Base-by-base conservation (phyloP, 2,329 filamentous ascomycete species). In the Ceratocystiopsis minuta region DNA sequence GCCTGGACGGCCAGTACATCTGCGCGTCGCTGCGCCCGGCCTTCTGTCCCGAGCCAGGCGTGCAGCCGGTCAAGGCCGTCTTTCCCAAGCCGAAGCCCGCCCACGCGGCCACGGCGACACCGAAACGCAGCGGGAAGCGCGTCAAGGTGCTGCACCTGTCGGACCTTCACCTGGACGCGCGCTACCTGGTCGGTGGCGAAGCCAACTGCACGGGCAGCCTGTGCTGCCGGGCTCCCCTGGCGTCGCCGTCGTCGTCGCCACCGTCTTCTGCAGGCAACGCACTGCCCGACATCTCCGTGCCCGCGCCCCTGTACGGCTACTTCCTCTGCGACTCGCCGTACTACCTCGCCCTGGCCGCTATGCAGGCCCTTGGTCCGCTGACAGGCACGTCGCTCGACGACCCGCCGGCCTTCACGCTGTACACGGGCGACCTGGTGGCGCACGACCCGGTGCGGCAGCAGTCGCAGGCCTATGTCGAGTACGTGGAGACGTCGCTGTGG, bases 261-360 rank as follows among this genome's bases (percentile, higher is more conserved):
- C n/a, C n/a, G n/a, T n/a, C n/a, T n/a, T n/a, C n/a, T n/a, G n/a
- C n/a, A n/a, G n/a, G n/a, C n/a, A 10, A 10, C 24, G 9, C 24
- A 6, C 2, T 28, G 24, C 6, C 36, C 47, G 58, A 12, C 47
- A 64, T 49, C 58, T 65, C 38, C 59, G 53, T 68, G 37, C 60
- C 68, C 4, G 68, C 72, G 10, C 63, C 69, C 3, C 54, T 68
- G 0, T 75, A 68, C 50, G 72, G 71, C 3, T 60, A 64, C 17
- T 75, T 65, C 53, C 58, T 59, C 16, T 75, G 72, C 49, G 72
- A 75, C 50, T 69, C 68, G 9, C 71, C 71, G 2, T 74, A 72
- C 47, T 70, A 69, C 41, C 59, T 76, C 7, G 67, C 63, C 12
- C 57, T 72, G 6, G 67, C 70, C 10, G 70, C 68, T 16, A 53